Base-by-base conservation (phyloP, 129 eudicot species). In the Escallonia herrerae region DNA sequence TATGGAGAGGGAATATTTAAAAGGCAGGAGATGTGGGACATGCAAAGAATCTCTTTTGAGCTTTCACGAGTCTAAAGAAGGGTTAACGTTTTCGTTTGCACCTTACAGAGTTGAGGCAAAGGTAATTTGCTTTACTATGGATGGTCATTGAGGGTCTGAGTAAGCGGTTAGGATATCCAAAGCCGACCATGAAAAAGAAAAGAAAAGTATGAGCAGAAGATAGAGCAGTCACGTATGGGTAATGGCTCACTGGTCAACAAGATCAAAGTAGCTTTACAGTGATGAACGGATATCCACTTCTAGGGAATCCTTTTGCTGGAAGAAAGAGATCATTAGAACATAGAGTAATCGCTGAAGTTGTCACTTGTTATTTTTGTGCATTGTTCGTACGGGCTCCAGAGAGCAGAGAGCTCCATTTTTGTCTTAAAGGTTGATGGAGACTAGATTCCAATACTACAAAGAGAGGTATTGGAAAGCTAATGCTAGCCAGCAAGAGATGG, bases 11-110 rank as follows among this genome's bases (percentile, higher is more conserved):
- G 97, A 87, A 90, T 87, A 84, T 87, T 67, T 76, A 59, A 85
- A 89, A 86, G 86, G 74, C 56, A 54, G 72, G 74, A 76, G 79
- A 66, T 76, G 91, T 83, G 88, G 86, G 87, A 67, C 84, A 80
- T 86, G 87, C 56, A 70, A 83, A 72, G 84, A 86, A 90, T 83
- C 84, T 69, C 41, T 41, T 67, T 75, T 73, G 38, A 44, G 10
- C 22, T 42, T 22, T 22, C 33, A 22, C 33, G 1, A 22, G 33
- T 22, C 33, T 22, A 22, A 22, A 22, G 33, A 22, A 22, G 33
- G 33, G 33, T 22, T 22, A 22, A 22, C 33, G 33, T 22, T 50
- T 69, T 53, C 65, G 65, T 60, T 56, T 72, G 74, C 64, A 72
- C 78, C 82, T 58, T 70, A 43, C 61, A 70, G 63, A 45, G 53